Evolutionary conservation across 805 yeast species (phyloP).

Genomic region (Sugiyamaella chiloensis): DNA sequence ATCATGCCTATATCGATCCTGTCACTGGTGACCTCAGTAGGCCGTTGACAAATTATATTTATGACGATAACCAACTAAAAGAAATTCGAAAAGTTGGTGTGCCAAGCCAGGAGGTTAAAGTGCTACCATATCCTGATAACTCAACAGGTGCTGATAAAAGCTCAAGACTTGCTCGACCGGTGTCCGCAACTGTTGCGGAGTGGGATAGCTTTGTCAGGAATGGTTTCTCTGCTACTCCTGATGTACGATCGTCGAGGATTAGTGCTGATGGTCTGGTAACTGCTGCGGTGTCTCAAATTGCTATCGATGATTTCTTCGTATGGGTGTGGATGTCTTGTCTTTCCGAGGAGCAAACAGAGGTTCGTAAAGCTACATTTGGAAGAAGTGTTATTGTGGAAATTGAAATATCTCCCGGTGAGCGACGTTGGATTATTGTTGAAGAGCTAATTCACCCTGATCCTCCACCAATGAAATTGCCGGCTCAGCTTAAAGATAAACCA

Average conservation of each 20-base stretch:
- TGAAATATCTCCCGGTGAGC: conserved; percentile 64
- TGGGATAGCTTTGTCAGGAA: conserved; percentile 17
- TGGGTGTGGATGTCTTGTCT: conserved; percentile 88
- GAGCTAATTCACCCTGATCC: conserved; percentile 27
- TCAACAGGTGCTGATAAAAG: conserved; percentile 7
- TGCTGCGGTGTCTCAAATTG: conserved; percentile 54
- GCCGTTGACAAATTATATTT: conserved; percentile 31
- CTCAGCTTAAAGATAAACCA: conserved; percentile 10
- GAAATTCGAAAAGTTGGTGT: conserved; percentile 29
- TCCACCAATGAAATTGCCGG: conserved; percentile 15
- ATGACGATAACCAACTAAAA: conserved; percentile 26
- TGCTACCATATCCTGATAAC: conserved; percentile 36
- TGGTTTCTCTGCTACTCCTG: conserved; percentile 11
- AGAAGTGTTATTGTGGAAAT: conserved; percentile 79
- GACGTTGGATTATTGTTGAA: conserved; percentile 33
- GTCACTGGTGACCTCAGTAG: conserved; percentile 28
- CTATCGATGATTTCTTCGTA: conserved; percentile 81
- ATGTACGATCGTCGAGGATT: conserved; percentile 9
- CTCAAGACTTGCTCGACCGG: background rate
- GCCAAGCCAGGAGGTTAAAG: conserved; percentile 25
- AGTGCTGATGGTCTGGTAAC: conserved; percentile 31
- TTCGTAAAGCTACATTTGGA: conserved; percentile 69
- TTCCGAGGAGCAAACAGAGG: conserved; percentile 66
- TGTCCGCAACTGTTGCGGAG: conserved; percentile 9
- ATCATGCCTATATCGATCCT: conserved; percentile 29